Percentiles rank a stretch among this genome's conserved stretches.
Conservation (phyloP, 768 basidiomycete genomes). For the Tulasnella sp. region DNA sequence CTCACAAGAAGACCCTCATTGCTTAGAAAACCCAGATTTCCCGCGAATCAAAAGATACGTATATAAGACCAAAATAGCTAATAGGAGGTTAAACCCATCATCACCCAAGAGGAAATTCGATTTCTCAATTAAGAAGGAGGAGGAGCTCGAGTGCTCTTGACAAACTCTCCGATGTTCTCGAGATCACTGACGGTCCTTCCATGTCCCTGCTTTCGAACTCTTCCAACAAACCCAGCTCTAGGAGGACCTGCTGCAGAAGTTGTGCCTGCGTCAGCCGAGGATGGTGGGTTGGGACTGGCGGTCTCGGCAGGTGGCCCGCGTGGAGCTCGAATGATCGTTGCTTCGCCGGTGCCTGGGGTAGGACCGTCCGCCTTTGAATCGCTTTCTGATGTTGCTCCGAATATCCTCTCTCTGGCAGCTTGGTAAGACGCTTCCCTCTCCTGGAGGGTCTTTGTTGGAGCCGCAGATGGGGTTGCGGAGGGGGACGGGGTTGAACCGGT, state of each 20-base stretch:
- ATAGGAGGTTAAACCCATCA: background rate
- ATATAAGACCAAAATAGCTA: background rate
- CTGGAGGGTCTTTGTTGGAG: slow-evolving; percentile 21
- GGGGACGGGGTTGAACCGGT: slow-evolving; percentile 15
- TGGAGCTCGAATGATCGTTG: slow-evolving; percentile 21
- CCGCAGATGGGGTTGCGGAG: slow-evolving; percentile 11
- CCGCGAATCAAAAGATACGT: background rate
- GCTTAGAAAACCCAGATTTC: slow-evolving; percentile 10
- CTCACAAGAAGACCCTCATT: background rate
- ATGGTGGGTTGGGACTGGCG: background rate
- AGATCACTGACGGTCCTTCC: slow-evolving; percentile 27
- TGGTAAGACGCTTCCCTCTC: slow-evolving; percentile 31
- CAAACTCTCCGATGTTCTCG: slow-evolving; percentile 12
- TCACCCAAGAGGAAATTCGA: background rate
- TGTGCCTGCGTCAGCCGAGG: background rate
- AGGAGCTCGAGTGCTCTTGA: background rate
- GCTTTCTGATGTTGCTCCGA: slow-evolving; percentile 20
- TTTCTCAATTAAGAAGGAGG: slow-evolving; percentile 8
- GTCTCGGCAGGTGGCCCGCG: slow-evolving; percentile 13
- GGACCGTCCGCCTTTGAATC: slow-evolving; percentile 5
- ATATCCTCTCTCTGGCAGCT: slow-evolving; percentile 32
- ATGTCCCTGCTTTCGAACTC: slow-evolving; percentile 21
- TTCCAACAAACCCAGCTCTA: slow-evolving; percentile 23
- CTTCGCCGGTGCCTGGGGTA: background rate
- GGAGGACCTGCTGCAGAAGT: background rate